Evolutionary conservation across 306 rosid species (phyloP), one percentile per base, ranked within the genome.

Genomic region (Rosa lucieae): DNA sequence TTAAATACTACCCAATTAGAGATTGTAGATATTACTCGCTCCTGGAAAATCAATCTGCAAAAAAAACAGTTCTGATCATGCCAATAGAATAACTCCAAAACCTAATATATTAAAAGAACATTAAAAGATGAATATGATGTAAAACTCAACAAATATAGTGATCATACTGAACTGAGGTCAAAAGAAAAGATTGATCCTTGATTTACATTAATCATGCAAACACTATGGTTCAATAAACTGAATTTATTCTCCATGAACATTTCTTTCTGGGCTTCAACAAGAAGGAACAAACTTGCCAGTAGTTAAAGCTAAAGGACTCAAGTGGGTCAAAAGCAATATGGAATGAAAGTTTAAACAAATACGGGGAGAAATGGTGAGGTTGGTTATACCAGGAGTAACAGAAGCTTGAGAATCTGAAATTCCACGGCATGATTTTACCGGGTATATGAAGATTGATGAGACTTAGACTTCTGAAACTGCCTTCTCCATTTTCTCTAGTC

Each of bases 371-470:
- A 18, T 18, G 56, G 20, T 3, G 18, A 12, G 1, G 26, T 7
- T 48, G 8, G 21, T 7, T 77, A 43, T 78, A 89, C 97, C 98
- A 42, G 93, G 92, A 63, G 92, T 94, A 29, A 94, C 88, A 1
- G 93, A 91, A 8, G 93, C 92, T 65, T 84, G 82, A 29, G 91
- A 48, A 86, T 88, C 84, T 10, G 97, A 91, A 75, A 94, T 92
- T 70, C 94, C 98, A 46, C 98, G 90, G 71, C 97, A 94, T 14
- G 98, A 94, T 77, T 94, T 94, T 21, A 92, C 51, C 11, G 98
- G 98, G 83, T 94, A 92, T 23, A 91, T 53, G 86, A 89, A 87
- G 5, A 94, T 80, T 12, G 83, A 79, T 1, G 93, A 87, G 39
- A 92, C 89, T 52, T 46, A 73, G 10, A 85, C 85, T 71, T 79